Evolutionary conservation across 176 grass and related monocot genomes (phyloP).

Genomic region (Microstegium vimineum): DNA sequence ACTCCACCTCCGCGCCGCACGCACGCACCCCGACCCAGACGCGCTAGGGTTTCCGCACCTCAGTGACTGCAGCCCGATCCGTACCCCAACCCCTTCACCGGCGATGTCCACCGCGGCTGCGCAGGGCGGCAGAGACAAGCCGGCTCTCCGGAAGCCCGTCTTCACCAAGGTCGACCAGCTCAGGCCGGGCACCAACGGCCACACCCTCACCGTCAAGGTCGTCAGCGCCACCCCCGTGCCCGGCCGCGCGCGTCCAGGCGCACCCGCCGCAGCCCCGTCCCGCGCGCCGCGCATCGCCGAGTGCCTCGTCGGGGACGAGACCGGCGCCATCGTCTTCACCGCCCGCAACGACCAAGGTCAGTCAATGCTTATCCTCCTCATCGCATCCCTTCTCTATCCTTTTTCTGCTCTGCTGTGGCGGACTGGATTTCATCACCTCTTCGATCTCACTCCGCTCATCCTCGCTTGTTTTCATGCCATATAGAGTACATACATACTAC

Average conservation of each 20-base stretch:
- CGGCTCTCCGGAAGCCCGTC: constrained; percentile 74
- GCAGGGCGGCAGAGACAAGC: constrained; percentile 38
- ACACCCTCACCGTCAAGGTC: constrained; percentile 55
- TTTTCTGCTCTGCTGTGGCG: neutral
- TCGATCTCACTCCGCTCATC: neutral
- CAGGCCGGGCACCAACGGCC: constrained; percentile 65
- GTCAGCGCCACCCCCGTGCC: constrained; percentile 38
- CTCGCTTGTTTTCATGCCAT: neutral
- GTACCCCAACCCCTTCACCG: neutral
- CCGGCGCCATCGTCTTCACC: constrained; percentile 74
- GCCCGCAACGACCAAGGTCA: constrained; percentile 92
- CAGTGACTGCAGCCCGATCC: constrained; percentile 5
- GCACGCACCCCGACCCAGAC: neutral
- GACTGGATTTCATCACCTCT: neutral
- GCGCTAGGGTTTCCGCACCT: constrained; percentile 41
- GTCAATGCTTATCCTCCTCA: neutral
- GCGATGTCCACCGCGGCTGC: constrained; percentile 48
- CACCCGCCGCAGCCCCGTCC: constrained; percentile 21
- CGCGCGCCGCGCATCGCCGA: constrained; percentile 68
- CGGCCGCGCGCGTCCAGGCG: constrained; percentile 31
- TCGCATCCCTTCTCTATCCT: neutral
- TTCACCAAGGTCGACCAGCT: constrained; percentile 89
- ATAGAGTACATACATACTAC: neutral
- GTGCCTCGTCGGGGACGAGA: constrained; percentile 88
- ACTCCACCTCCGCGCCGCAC: neutral